A percentile compares a stretch with the other conserved stretches of the same genome.
Conservation (phyloP, 129 eudicot genomes). For the Flaveria ramosissima region DNA sequence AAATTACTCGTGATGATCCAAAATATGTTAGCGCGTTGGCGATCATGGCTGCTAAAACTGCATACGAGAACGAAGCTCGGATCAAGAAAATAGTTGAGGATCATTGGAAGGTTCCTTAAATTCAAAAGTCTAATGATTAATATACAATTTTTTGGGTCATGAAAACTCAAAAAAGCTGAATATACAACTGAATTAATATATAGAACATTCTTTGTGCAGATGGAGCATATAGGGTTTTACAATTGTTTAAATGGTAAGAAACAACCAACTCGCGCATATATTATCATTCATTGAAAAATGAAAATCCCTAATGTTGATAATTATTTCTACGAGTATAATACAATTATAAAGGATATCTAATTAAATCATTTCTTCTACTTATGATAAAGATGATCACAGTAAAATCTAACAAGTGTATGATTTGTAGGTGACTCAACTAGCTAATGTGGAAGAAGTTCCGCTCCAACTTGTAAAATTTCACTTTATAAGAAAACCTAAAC, state of each 20-base stretch:
- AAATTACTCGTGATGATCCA: slow-evolving; percentile 30
- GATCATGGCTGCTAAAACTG: slow-evolving; percentile 41
- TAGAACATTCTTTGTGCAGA: slow-evolving; percentile 20
- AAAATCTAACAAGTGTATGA: too few relatives aligned
- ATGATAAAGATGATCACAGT: too few relatives aligned
- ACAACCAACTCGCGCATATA: neutral
- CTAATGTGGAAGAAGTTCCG: too few relatives aligned
- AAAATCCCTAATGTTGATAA: too few relatives aligned
- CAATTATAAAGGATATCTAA: too few relatives aligned
- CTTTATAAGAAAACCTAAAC: too few relatives aligned
- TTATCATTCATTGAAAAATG: neutral
- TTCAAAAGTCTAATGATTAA: neutral
- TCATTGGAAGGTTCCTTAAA: slow-evolving; percentile 34
- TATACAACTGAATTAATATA: neutral
- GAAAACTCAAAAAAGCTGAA: too few relatives aligned
- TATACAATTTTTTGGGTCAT: too few relatives aligned
- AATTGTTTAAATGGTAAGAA: slow-evolving; percentile 35
- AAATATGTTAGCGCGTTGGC: slow-evolving; percentile 34
- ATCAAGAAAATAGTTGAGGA: slow-evolving; percentile 26
- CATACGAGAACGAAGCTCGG: slow-evolving; percentile 36
- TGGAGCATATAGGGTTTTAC: slow-evolving; percentile 29
- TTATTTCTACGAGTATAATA: too few relatives aligned
- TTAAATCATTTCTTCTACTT: too few relatives aligned
- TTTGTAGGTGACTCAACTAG: too few relatives aligned
- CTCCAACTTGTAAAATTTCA: too few relatives aligned